A percentile compares a stretch with the other conserved stretches of the same genome.
phyloP scores from a whole-genome alignment of 371 early-diverging fungal genomes.

The Apophysomyces trapeziformis region DNA sequence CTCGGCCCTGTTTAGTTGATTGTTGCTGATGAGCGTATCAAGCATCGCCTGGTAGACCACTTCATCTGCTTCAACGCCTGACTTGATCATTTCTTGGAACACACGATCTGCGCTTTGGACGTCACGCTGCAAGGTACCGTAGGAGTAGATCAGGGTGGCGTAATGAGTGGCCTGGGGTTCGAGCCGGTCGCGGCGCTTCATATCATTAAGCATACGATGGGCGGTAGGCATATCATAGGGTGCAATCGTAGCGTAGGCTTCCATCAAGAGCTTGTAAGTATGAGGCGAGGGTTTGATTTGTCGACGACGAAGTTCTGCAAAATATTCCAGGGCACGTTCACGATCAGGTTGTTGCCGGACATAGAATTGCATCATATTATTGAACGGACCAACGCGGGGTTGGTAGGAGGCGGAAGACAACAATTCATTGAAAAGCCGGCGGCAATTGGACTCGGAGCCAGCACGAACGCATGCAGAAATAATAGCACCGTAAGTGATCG shows the following conservation, averaged over 20 bases:
- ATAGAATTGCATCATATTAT: constrained; percentile 72
- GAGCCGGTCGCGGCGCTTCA: constrained; percentile 50
- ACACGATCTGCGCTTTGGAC: constrained; percentile 55
- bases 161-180: constrained; percentile 62
- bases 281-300: constrained; percentile 63
- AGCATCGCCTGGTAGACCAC: constrained; percentile 65
- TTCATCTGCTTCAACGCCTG: constrained; percentile 51
- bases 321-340: constrained; percentile 56
- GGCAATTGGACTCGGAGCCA: constrained; percentile 58
- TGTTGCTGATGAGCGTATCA: constrained; percentile 58
- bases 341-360: constrained; percentile 65
- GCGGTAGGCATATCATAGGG: constrained; percentile 70
- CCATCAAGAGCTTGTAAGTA: constrained; percentile 66
- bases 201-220: constrained; percentile 53
- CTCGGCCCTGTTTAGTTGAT: constrained; percentile 50
- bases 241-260: constrained; percentile 60
- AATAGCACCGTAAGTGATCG: constrained; percentile 66
- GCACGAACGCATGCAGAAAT: constrained; percentile 69
- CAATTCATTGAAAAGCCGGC: constrained; percentile 59
- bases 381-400: constrained; percentile 65
- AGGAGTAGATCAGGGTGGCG: constrained; percentile 64
- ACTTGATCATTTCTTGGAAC: constrained; percentile 54
- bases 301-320: constrained; percentile 52
- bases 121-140: constrained; percentile 62
- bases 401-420: constrained; percentile 53